These are phyloP conservation scores for Baorangia bicolor DNA, from an alignment of 768 basidiomycete genomes.

Conservation along the genomic window DNA sequence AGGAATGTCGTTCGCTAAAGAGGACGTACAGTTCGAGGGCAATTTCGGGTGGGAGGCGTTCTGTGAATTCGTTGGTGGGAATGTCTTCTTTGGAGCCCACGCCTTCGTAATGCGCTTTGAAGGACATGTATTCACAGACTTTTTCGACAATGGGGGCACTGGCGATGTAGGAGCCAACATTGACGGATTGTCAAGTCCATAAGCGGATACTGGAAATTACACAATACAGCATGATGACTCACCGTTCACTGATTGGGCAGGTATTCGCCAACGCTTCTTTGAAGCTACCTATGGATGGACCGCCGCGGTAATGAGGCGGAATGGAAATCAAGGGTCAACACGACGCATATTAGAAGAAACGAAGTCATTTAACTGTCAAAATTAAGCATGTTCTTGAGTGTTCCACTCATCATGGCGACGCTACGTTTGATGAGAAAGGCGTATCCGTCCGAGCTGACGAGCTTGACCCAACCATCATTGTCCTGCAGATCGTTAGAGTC, in stretches of 20 bases:
- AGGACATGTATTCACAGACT: constrained; percentile 85
- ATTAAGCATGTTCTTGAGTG: constrained; percentile 79
- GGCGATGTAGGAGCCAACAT: background rate
- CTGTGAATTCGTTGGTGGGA: constrained; percentile 72
- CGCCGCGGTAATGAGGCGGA: constrained; percentile 7
- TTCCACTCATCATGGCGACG: constrained; percentile 76
- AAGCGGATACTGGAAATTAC: background rate
- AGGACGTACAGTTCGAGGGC: constrained; percentile 81
- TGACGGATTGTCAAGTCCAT: background rate
- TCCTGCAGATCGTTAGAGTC: constrained; percentile 10
- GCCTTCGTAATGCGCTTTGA: constrained; percentile 78
- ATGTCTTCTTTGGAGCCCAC: constrained; percentile 71
- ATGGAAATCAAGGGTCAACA: constrained; percentile 6
- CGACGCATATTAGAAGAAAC: constrained; percentile 11
- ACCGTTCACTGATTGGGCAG: constrained; percentile 74
- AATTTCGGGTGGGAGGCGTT: constrained; percentile 83
- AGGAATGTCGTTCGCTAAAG: background rate
- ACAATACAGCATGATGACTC: constrained; percentile 16
- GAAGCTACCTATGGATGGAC: constrained; percentile 55
- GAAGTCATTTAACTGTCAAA: constrained; percentile 51
- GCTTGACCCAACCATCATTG: constrained; percentile 65
- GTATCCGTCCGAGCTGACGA: constrained; percentile 77
- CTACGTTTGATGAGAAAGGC: constrained; percentile 76
- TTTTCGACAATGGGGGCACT: constrained; percentile 80
- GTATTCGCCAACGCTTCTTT: constrained; percentile 71